Base-by-base conservation (phyloP, 768 basidiomycete species). In the Auricularia heimuer region DNA sequence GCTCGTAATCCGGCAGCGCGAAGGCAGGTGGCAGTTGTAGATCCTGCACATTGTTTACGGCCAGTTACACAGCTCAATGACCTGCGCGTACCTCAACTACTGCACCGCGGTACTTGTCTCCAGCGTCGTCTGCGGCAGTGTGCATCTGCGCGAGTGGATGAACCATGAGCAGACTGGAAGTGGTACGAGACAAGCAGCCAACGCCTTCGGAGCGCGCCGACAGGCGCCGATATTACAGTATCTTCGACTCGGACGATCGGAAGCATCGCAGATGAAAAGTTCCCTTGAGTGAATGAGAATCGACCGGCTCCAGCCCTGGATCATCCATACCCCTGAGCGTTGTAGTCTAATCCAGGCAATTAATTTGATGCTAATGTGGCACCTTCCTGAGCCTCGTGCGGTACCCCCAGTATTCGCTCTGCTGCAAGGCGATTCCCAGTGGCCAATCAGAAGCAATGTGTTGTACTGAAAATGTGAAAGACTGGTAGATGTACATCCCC, bases 1-100 rank as follows among this genome's bases (percentile, higher is more conserved):
- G 80, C 70, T 92, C 92, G 65, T 81, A 80, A 11, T 81, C 77
- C 7, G 89, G 88, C 3, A 96, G 80, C 16, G 88, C 84, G 74
- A 95, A 95, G 0, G 94, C 94, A 8, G 94, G 94, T 0, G 92
- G 88, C 0, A 92, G 76, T 79, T 92, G 90, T 3, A 91, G 80
- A 74, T 90, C 89, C 86, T 88, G 61, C 64, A 12, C 51, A 56
- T 21, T 51, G 36, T 63, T 62, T 11, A 62, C 54, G 54, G 63
- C 21, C 58, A 62, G 58, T 62, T 63, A 44, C 10, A n/a, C 2
- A 63, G 44, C 42, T 12, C 3, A 61, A 60, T n/a, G 54, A 66
- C 24, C 4, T 6, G 56, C n/a, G 69, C 76, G 63, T 66, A 90
- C 93, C 84, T 96, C 94, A 8, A 96, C 92, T 34, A 94, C 92